Evolutionary conservation across 1,284 basidiomycete genomes (phyloP), one percentile per base, ranked within the genome.

Genomic region (Cryptococcus sp.): DNA sequence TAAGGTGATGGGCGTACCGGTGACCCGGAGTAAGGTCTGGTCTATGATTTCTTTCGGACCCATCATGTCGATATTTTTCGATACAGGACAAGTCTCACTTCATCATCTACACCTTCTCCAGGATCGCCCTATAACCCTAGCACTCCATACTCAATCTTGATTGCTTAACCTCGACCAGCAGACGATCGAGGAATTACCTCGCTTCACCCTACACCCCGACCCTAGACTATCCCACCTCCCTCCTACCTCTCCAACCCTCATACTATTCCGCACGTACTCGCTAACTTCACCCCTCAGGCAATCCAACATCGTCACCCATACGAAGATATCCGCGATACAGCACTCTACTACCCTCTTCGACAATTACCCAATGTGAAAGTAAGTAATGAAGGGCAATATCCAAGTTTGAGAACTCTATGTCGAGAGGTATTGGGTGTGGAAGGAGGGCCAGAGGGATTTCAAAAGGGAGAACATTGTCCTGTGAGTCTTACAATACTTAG

Each of bases 241-340:
- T n/a, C 34, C 10, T n/a, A n/a, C 34, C 34, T 36, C 34, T 10
- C 34, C n/a, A 10, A 10, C 34, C 34, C 10, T n/a, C 10, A 10
- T 36, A 36, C 34, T n/a, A 16, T 45, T 50, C n/a, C 25, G 13
- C 28, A 18, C n/a, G n/a, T n/a, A n/a, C n/a, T n/a, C n/a, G n/a
- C n/a, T n/a, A n/a, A n/a, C n/a, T n/a, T n/a, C n/a, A n/a, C n/a
- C n/a, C 16, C 7, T 24, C 39, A 77, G 73, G 77, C 74, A 14
- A 64, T 81, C 21, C 61, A 77, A 16, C 72, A 80, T 43, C 72
- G 75, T 22, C 78, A 80, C 58, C 77, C 78, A 0, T 72, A 76
- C 45, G 68, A 74, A 47, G 61, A 75, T 42, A 72, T 77, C 21
- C 70, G 80, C 22, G 80, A 81, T 60, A 81, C 80, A 18, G 69